Evolutionary conservation across 1,284 basidiomycete genomes (phyloP), one percentile per base, ranked within the genome.

Genomic region (Puccinia hordei): DNA sequence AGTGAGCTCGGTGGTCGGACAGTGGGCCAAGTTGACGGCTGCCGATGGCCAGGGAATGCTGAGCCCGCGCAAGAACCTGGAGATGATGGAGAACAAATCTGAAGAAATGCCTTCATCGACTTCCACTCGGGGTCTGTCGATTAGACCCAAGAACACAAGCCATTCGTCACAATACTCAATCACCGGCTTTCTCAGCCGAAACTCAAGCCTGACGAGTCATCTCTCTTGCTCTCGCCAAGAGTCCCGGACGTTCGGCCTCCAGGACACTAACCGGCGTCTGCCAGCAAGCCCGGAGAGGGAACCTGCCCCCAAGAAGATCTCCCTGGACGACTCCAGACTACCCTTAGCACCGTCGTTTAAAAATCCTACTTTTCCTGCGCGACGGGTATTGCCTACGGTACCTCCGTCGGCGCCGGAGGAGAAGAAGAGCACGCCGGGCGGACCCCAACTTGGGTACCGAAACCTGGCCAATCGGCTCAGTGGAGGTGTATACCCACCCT

Each of bases 1-100:
- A 22, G 77, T 79, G 24, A 71, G 65, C 27, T 79, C 77, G 13
- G 77, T 72, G 13, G 77, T 68, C 15, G 77, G 65, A 33, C 65
- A 71, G 27, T 79, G 77, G 77, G 35, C 73, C 2, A 75, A 75
- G 24, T n/a, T 73, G 30, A 51, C 57, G 24, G 33, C 41, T 2
- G 38, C 24, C 15, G 73, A 75, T 33, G 41, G 24, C 19, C 13
- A 38, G 24, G 59, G 27, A 4, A n/a, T n/a, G n/a, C n/a, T n/a
- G 61, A 49, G 38, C 10, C 22, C 22, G 19, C 55, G 51, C 38
- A 73, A 59, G 41, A 6, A 44, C 19, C n/a, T 10, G n/a, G 35
- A 57, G 38, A 1, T 24, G 59, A 27, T 19, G 10, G 57, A 61
- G 13, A 22, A 61, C 27, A 8, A 46, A 27, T n/a, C 44, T 1